phyloP scores from a whole-genome alignment of 2,329 filamentous ascomycete genomes.

The Paecilomyces variotii region DNA sequence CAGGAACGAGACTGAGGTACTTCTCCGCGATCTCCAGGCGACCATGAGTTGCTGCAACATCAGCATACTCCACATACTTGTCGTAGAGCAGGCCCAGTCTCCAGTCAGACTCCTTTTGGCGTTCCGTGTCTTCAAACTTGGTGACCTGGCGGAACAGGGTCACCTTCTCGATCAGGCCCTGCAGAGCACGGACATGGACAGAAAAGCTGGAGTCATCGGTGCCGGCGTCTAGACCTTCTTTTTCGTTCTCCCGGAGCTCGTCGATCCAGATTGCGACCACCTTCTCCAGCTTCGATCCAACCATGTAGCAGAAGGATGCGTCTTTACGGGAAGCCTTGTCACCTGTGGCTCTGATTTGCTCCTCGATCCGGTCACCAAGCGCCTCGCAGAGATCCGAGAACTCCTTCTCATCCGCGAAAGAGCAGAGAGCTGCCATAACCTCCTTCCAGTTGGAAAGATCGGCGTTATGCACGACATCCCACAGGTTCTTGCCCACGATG shows the following conservation, averaged over 20 bases:
- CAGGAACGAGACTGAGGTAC: slow-evolving; percentile 81
- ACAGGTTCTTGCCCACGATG: slow-evolving; percentile 91
- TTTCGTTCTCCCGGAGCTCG: slow-evolving; percentile 78
- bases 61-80: slow-evolving; percentile 95
- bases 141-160: slow-evolving; percentile 92
- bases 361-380: slow-evolving; percentile 81
- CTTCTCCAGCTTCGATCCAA: slow-evolving; percentile 94
- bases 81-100: slow-evolving; percentile 82
- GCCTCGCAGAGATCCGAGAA: slow-evolving; percentile 94
- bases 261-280: slow-evolving; percentile 90
- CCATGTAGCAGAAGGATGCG: slow-evolving; percentile 92
- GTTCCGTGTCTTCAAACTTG: slow-evolving; percentile 77
- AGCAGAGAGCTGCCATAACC: slow-evolving; percentile 90
- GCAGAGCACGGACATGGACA: slow-evolving; percentile 77
- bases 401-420: slow-evolving; percentile 82
- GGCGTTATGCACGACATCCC: slow-evolving; percentile 96
- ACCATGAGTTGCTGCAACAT: slow-evolving; percentile 85
- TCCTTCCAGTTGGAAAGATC: slow-evolving; percentile 93
- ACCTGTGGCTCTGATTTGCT: slow-evolving; percentile 50
- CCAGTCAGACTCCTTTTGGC: slow-evolving; percentile 66
- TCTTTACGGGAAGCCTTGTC: slow-evolving; percentile 62
- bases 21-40: slow-evolving; percentile 79
- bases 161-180: slow-evolving; percentile 96
- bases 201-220: slow-evolving; percentile 77
- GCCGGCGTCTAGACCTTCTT: slow-evolving; percentile 60